These are phyloP conservation scores for Exobasidium rhododendri DNA, from an alignment of 1,284 basidiomycete genomes.

Conservation along the genomic window DNA sequence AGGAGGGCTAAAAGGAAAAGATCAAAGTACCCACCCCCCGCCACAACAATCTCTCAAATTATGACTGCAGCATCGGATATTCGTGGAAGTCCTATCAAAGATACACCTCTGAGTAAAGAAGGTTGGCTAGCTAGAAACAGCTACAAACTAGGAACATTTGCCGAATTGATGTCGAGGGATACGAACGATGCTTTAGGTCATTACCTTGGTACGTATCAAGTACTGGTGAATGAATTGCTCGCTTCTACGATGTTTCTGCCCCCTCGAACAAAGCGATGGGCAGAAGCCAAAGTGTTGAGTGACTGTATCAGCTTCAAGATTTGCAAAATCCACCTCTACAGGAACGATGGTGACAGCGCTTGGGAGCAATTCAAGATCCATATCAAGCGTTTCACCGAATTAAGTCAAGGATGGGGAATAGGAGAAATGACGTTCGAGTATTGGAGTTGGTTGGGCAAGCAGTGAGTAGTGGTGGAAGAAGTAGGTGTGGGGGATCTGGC, in stretches of 20 bases:
- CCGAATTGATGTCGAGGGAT: conserved; percentile 83
- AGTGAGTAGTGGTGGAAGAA: conserved; percentile 62
- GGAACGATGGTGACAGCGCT: conserved; percentile 69
- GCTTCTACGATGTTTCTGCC: conserved; percentile 73
- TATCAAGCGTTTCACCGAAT: conserved; percentile 76
- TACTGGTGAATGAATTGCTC: conserved; percentile 11
- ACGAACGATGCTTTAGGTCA: conserved; percentile 60
- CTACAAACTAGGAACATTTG: conserved; percentile 93
- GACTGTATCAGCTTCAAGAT: conserved; percentile 59
- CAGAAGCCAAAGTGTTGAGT: conserved; percentile 91
- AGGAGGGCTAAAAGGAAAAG: conserved; percentile 86
- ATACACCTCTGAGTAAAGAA: conserved; percentile 65
- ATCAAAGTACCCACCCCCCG: conserved; percentile 63
- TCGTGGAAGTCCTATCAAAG: conserved; percentile 7
- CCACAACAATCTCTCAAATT: conserved; percentile 30
- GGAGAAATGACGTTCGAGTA: conserved; percentile 95
- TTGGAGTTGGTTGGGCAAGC: conserved; percentile 92
- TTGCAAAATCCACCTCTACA: conserved; percentile 71
- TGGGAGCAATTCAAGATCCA: conserved; percentile 72
- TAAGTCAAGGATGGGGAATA: conserved; percentile 90
- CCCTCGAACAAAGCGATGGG: conserved; percentile 93
- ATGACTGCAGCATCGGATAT: conserved; percentile 17
- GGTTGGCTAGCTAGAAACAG: conserved; percentile 96
- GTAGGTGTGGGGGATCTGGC: too few species aligned
- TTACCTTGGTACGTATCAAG: conserved; percentile 24